Percentiles rank a stretch among this genome's conserved stretches.
These are phyloP conservation scores for Neonectria ditissima DNA, from an alignment of 2,329 filamentous ascomycete genomes.

Conservation along the genomic window DNA sequence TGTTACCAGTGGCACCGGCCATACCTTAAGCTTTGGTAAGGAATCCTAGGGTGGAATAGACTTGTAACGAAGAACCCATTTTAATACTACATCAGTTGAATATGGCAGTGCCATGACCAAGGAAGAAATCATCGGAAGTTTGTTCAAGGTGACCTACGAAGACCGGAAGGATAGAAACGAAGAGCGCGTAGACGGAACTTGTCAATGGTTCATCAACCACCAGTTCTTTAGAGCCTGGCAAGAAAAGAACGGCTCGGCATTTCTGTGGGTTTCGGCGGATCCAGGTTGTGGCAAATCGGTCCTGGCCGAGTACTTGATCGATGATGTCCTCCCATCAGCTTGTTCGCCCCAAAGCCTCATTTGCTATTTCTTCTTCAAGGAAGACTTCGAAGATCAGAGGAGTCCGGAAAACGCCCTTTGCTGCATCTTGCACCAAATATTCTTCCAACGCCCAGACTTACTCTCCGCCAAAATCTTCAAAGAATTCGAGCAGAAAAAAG, in stretches of 20 bases:
- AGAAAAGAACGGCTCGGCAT: neutral
- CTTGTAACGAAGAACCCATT: neutral
- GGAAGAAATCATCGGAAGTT: neutral
- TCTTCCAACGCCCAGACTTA: conserved; percentile 40
- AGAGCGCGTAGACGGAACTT: conserved; percentile 23
- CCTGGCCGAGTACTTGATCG: conserved; percentile 51
- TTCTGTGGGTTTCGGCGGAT: conserved; percentile 52
- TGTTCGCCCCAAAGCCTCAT: conserved; percentile 31
- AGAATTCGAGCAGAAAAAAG: conserved; percentile 33
- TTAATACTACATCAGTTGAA: neutral
- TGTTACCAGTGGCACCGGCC: neutral
- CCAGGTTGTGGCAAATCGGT: conserved; percentile 60
- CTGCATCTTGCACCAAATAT: conserved; percentile 54
- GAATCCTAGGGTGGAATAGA: neutral
- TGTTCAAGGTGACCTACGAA: conserved; percentile 17
- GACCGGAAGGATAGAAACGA: conserved; percentile 35
- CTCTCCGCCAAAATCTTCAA: conserved; percentile 39
- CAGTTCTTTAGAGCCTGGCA: conserved; percentile 22
- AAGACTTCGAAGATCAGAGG: conserved; percentile 54
- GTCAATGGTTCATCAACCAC: conserved; percentile 34
- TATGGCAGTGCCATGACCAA: neutral
- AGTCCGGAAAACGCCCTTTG: conserved; percentile 46
- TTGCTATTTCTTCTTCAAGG: conserved; percentile 61
- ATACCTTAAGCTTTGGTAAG: neutral
- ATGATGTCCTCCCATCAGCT: conserved; percentile 41